phyloP scores from a whole-genome alignment of 1,139 yeast species.

The Barnettozyma hawaiiensis region DNA sequence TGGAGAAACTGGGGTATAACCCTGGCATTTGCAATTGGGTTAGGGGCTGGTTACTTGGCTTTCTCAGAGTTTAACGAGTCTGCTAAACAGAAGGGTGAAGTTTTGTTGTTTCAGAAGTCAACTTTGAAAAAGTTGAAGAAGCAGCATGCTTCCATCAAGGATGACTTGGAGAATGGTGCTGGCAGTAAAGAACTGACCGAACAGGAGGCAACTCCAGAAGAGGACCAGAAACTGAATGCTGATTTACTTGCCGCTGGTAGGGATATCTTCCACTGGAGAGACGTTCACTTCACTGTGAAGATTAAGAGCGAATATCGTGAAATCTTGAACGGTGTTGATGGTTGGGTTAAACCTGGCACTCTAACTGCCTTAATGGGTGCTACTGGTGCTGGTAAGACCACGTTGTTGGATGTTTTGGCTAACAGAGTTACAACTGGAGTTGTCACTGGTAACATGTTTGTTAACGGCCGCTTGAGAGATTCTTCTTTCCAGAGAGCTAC shows the following conservation, averaged over 20 bases:
- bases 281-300: slow-evolving; percentile 67
- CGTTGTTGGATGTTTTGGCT: slow-evolving; percentile 67
- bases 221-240: slow-evolving; percentile 12
- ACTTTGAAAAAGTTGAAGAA: slow-evolving; percentile 32
- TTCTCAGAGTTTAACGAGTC: slow-evolving; percentile 66
- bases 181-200: slow-evolving; percentile 16
- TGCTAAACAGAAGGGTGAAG: slow-evolving; percentile 79
- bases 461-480: slow-evolving; percentile 65
- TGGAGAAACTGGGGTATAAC: slow-evolving; percentile 85
- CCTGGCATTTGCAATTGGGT: slow-evolving; percentile 30
- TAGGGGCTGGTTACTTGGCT: slow-evolving; percentile 34
- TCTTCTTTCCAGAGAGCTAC: slow-evolving; percentile 74
- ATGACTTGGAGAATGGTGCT: slow-evolving; percentile 26
- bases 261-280: slow-evolving; percentile 73
- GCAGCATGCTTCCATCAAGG: slow-evolving; percentile 10
- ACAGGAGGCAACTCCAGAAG: slow-evolving; percentile 15
- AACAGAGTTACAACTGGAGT: slow-evolving; percentile 77
- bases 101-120: slow-evolving; percentile 58
- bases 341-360: slow-evolving; percentile 79
- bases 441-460: slow-evolving; percentile 70
- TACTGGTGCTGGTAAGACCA: slow-evolving; percentile 86
- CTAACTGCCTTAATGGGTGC: slow-evolving; percentile 82
- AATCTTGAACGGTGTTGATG: slow-evolving; percentile 65
- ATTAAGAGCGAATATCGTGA: slow-evolving; percentile 61
- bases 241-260: slow-evolving; percentile 27